Conservation (phyloP, 2,329 filamentous ascomycete genomes). For the Aureobasidium lini region DNA sequence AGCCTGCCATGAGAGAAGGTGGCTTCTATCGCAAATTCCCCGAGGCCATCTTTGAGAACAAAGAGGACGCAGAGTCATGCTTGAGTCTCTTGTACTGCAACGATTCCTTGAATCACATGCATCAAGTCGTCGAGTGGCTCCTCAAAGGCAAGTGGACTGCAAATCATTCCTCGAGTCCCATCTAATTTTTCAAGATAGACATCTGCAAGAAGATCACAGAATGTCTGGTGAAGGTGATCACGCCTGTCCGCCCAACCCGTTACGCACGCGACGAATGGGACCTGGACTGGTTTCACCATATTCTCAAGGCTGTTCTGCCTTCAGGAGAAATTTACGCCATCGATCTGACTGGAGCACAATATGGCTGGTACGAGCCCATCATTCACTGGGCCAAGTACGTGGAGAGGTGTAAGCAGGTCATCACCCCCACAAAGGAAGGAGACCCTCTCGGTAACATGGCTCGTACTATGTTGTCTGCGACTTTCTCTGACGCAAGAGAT, state of each 20-base stretch:
- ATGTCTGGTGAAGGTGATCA: background rate
- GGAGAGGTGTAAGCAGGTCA: background rate
- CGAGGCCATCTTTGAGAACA: constrained; percentile 7
- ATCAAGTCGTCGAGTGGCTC: background rate
- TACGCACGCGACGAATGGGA: background rate
- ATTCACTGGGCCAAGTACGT: constrained; percentile 1
- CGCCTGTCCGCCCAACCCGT: background rate
- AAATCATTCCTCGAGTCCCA: background rate
- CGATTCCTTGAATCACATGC: background rate
- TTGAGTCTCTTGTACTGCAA: background rate
- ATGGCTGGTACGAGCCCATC: constrained; percentile 15
- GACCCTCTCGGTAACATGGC: background rate
- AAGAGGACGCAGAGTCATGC: constrained; percentile 1
- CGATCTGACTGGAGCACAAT: constrained; percentile 18
- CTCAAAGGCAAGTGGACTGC: background rate
- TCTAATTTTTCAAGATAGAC: background rate
- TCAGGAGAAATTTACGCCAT: constrained; percentile 15
- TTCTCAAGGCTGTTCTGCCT: constrained; percentile 9
- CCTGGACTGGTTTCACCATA: background rate
- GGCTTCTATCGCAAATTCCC: constrained; percentile 4
- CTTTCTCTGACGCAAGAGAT: background rate
- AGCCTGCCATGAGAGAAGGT: background rate
- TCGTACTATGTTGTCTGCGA: background rate
- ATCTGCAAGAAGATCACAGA: background rate
- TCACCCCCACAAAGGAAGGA: background rate